Percentiles rank a stretch among this genome's conserved stretches.
Evolutionary conservation across 2,329 filamentous ascomycete genomes (phyloP).

Genomic region (Cordyceps fumosorosea): DNA sequence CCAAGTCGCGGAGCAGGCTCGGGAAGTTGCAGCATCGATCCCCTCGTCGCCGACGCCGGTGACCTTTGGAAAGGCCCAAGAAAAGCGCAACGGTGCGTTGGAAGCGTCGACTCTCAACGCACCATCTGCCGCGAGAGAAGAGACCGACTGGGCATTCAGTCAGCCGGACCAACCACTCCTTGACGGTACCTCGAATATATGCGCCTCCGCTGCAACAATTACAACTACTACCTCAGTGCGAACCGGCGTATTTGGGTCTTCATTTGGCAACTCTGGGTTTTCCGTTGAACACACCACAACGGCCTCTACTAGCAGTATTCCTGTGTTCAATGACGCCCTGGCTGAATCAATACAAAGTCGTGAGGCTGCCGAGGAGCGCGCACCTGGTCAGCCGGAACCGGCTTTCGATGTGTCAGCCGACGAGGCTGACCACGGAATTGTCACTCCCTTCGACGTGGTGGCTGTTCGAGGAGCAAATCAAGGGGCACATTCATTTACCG

Average conservation of each 20-base stretch:
- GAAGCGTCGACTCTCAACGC: neutral
- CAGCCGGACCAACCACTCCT: neutral
- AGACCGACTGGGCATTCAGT: neutral
- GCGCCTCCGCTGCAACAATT: neutral
- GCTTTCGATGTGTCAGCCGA: neutral
- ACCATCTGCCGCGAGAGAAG: neutral
- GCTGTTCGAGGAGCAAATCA: neutral
- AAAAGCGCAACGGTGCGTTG: neutral
- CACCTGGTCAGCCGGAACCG: neutral
- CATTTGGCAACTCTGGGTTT: neutral
- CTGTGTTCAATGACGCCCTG: slow-evolving; percentile 8
- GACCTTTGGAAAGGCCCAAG: neutral
- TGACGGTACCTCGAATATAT: neutral
- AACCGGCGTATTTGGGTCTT: neutral
- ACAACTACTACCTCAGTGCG: neutral
- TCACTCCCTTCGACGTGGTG: neutral
- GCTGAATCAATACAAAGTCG: slow-evolving; percentile 5
- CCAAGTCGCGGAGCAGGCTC: slow-evolving; percentile 24
- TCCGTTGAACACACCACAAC: slow-evolving; percentile 7
- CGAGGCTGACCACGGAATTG: neutral
- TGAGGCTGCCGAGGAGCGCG: neutral
- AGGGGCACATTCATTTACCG: neutral
- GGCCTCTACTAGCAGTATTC: slow-evolving; percentile 8
- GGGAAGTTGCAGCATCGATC: slow-evolving; percentile 10
- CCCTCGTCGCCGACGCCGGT: slow-evolving; percentile 14